A percentile compares a stretch with the other conserved stretches of the same genome.
These are phyloP conservation scores for Fraxinus sp. DNA, from an alignment of 305 asterid genomes.

Conservation along the genomic window DNA sequence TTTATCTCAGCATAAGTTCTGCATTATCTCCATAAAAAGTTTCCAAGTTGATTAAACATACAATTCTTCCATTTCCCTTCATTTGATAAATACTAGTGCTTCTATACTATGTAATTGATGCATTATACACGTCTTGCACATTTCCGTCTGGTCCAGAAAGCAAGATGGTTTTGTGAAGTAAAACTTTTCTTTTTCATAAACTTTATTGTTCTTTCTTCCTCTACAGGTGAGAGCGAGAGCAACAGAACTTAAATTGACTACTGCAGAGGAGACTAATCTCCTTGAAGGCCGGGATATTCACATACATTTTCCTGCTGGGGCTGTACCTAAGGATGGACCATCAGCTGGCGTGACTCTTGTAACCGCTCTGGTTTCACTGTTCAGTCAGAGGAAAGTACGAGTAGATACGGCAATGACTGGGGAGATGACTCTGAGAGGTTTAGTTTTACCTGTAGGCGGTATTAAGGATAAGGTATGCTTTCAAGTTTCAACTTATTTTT, in stretches of 20 bases:
- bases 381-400: conserved; percentile 87
- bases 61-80: neutral
- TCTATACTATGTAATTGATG: neutral
- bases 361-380: conserved; percentile 91
- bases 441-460: conserved; percentile 98
- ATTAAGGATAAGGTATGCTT: conserved; percentile 91
- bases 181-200: conserved; percentile 15
- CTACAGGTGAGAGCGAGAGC: conserved; percentile 87
- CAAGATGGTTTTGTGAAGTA: conserved; percentile 6
- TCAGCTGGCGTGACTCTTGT: conserved; percentile 99
- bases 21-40: neutral
- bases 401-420: conserved; percentile 99
- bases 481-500: conserved; percentile 22
- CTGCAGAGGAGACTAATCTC: conserved; percentile 66
- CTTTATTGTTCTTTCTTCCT: conserved; percentile 20
- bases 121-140: conserved; percentile 5
- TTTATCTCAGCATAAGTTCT: neutral
- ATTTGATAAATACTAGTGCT: neutral
- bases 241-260: conserved; percentile 75
- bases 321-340: conserved; percentile 98
- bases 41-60: neutral
- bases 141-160: conserved; percentile 11
- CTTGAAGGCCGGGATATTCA: conserved; percentile 90
- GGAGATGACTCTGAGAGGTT: conserved; percentile 92
- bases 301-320: conserved; percentile 98